A percentile compares a stretch with the other conserved stretches of the same genome.
Evolutionary conservation across 2,329 filamentous ascomycete genomes (phyloP).

Genomic region (Alternaria hordeiaustralica): DNA sequence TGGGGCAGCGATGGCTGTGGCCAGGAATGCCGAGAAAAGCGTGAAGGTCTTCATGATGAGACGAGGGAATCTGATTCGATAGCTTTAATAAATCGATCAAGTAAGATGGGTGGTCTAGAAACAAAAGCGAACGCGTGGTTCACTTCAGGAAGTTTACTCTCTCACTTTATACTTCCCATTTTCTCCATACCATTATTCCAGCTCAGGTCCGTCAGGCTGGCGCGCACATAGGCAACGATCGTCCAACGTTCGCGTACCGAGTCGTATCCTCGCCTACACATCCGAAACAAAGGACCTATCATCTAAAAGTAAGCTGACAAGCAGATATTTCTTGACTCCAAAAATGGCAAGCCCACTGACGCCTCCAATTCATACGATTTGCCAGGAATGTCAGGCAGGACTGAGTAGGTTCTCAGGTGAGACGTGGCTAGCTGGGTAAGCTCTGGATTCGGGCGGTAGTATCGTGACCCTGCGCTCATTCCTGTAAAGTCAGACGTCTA

Average conservation of each 20-base stretch:
- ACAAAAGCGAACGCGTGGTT: neutral
- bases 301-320: neutral
- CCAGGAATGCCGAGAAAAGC: conserved; percentile 44
- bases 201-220: neutral
- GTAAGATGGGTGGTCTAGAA: neutral
- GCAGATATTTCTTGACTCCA: neutral
- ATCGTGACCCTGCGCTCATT: neutral
- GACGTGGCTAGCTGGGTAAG: conserved; percentile 1
- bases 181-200: neutral
- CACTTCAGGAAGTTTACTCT: neutral
- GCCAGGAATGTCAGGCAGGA: neutral
- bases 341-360: neutral
- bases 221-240: neutral
- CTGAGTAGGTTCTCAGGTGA: neutral
- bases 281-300: neutral
- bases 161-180: neutral
- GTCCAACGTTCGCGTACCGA: neutral
- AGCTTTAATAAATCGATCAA: neutral
- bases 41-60: conserved; percentile 37
- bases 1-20: conserved; percentile 47
- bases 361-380: neutral
- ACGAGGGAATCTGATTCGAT: neutral
- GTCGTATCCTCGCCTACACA: neutral
- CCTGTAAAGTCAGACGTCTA: neutral
- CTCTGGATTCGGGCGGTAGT: neutral